Percentiles rank a stretch among this genome's conserved stretches.
phyloP scores from a whole-genome alignment of 139 green algal genomes.

The Asterochloris sp. region DNA sequence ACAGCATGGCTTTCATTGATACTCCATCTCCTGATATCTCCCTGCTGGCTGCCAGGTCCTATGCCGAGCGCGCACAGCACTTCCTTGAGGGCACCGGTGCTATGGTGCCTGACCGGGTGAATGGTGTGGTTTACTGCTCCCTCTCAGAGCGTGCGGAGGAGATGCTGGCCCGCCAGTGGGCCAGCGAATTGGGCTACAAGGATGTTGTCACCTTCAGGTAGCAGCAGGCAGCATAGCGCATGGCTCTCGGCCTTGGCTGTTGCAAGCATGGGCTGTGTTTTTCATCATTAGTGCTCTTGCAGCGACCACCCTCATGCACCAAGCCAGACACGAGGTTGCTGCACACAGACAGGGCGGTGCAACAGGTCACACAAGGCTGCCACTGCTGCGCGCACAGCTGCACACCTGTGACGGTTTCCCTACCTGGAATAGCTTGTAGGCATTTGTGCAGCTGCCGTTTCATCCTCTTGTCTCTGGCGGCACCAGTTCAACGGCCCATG shows the following conservation, averaged over 20 bases:
- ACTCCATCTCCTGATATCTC: slow-evolving; percentile 15
- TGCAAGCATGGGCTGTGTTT: neutral
- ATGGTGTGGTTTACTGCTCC: slow-evolving; percentile 86
- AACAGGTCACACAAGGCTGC: no score
- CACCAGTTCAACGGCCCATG: no score
- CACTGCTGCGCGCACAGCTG: no score
- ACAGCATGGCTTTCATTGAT: no score
- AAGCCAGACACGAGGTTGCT: no score
- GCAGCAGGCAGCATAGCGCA: neutral
- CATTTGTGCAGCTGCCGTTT: no score
- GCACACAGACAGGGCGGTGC: no score
- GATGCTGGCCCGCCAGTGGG: slow-evolving; percentile 32
- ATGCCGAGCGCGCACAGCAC: slow-evolving; percentile 38
- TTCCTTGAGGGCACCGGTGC: slow-evolving; percentile 90
- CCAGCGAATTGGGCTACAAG: slow-evolving; percentile 58
- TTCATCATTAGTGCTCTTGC: neutral
- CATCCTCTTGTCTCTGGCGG: no score
- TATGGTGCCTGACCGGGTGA: slow-evolving; percentile 87
- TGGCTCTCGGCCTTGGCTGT: neutral
- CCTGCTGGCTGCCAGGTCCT: slow-evolving; percentile 51
- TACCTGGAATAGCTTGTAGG: no score
- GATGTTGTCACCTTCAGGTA: slow-evolving; percentile 45
- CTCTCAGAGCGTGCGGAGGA: slow-evolving; percentile 79
- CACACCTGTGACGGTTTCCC: no score
- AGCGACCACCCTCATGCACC: neutral